Conservation (phyloP, 2,329 filamentous ascomycete species). For the Pseudopithomyces maydicus region DNA sequence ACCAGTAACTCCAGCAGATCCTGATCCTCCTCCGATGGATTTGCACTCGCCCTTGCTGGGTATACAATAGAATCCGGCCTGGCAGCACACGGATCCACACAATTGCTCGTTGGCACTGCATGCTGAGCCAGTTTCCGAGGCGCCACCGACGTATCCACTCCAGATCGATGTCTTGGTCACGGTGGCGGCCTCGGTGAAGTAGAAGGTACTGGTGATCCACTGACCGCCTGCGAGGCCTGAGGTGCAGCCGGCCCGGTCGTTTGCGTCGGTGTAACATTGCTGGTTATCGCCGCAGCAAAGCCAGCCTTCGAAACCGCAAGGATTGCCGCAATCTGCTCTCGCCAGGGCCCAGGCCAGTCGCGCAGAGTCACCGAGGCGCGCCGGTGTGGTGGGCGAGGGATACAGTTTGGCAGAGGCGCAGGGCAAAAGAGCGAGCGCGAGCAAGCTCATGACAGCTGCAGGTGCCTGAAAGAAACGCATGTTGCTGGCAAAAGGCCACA, state of each 20-base stretch:
- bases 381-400: constrained; percentile 14
- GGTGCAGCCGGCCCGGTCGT: constrained; percentile 44
- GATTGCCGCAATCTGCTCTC: constrained; percentile 22
- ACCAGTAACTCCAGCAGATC: constrained; percentile 42
- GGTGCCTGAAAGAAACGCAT: constrained; percentile 61
- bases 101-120: constrained; percentile 20
- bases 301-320: constrained; percentile 41
- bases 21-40: constrained; percentile 58
- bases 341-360: constrained; percentile 14
- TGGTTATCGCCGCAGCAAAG: constrained; percentile 42
- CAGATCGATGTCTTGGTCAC: constrained; percentile 60
- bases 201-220: constrained; percentile 64
- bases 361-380: neutral
- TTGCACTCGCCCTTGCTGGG: constrained; percentile 61
- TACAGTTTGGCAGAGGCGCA: constrained; percentile 55
- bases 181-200: constrained; percentile 60
- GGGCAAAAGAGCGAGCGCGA: constrained; percentile 54
- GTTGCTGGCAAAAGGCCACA: constrained; percentile 10
- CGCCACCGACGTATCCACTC: constrained; percentile 46
- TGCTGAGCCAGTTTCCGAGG: neutral
- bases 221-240: constrained; percentile 35
- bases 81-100: constrained; percentile 70
- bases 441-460: constrained; percentile 65
- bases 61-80: constrained; percentile 70
- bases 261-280: constrained; percentile 38